Evolutionary conservation across 345 rosid species (phyloP).

Genomic region (Viola odorata): DNA sequence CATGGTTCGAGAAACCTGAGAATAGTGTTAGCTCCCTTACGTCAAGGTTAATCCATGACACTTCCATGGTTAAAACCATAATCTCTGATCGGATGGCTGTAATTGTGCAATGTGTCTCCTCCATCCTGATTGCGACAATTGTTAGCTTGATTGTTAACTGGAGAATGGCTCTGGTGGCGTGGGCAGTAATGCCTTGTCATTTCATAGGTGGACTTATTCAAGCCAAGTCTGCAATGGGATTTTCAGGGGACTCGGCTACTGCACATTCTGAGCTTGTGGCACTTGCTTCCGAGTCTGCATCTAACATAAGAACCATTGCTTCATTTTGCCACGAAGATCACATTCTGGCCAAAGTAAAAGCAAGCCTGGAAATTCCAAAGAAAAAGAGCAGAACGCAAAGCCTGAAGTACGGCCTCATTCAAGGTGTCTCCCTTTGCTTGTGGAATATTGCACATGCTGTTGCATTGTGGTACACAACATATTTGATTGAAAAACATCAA

Average conservation of each 20-base stretch:
- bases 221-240: conserved; percentile 61
- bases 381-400: conserved; percentile 37
- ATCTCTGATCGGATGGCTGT: conserved; percentile 67
- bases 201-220: conserved; percentile 68
- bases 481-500: conserved; percentile 29
- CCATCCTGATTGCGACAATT: conserved; percentile 51
- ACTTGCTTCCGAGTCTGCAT: conserved; percentile 50
- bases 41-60: conserved; percentile 43
- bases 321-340: conserved; percentile 61
- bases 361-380: conserved; percentile 30
- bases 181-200: conserved; percentile 86
- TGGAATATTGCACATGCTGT: conserved; percentile 78
- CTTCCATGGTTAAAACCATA: conserved; percentile 53
- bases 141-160: conserved; percentile 50
- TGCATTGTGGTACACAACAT: conserved; percentile 59
- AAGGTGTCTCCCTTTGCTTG: conserved; percentile 53
- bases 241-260: conserved; percentile 48
- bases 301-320: conserved; percentile 54
- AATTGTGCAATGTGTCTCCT: conserved; percentile 58
- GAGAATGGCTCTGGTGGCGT: conserved; percentile 63
- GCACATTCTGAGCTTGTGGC: conserved; percentile 37
- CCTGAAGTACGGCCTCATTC: conserved; percentile 51
- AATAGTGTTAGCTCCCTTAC: conserved; percentile 44
- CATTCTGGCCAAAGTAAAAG: conserved; percentile 38
- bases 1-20: conserved; percentile 63